phyloP scores from a whole-genome alignment of 2,329 filamentous ascomycete species.

The Ophiostoma populinum region DNA sequence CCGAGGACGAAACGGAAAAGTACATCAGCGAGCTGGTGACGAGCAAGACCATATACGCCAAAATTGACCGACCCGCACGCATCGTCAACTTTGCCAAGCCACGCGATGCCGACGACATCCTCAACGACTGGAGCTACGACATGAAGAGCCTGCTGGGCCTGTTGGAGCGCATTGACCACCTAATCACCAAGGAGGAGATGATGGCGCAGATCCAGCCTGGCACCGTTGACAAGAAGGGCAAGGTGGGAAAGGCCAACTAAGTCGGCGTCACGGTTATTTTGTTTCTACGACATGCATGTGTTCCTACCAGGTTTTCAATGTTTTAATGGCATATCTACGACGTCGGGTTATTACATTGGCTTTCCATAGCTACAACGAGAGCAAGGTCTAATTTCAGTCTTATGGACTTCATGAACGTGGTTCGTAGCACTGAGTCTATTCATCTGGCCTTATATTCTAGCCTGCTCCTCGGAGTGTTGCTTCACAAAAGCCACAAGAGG shows the following conservation, averaged over 20 bases:
- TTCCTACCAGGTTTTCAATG: background rate
- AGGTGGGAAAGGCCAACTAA: slow-evolving; percentile 22
- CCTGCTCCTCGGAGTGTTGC: slow-evolving; percentile 11
- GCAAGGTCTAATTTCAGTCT: too few species aligned
- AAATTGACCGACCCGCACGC: slow-evolving; percentile 85
- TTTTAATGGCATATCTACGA: background rate
- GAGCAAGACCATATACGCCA: slow-evolving; percentile 93
- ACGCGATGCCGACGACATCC: slow-evolving; percentile 80
- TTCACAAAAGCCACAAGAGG: slow-evolving; percentile 34
- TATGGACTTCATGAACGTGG: too few species aligned
- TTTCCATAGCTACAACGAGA: too few species aligned
- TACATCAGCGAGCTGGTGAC: slow-evolving; percentile 96
- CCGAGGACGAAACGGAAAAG: slow-evolving; percentile 93
- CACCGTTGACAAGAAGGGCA: slow-evolving; percentile 20
- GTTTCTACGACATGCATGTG: background rate
- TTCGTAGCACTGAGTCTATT: too few species aligned
- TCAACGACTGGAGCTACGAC: slow-evolving; percentile 97
- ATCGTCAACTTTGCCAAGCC: slow-evolving; percentile 92
- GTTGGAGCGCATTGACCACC: slow-evolving; percentile 76
- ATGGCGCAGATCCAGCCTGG: slow-evolving; percentile 87
- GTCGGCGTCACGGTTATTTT: background rate
- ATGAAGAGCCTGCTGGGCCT: slow-evolving; percentile 58
- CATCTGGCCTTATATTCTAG: background rate
- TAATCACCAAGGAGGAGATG: slow-evolving; percentile 99
- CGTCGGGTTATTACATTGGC: too few species aligned